A percentile compares a stretch with the other conserved stretches of the same genome.
phyloP scores from a whole-genome alignment of 2,329 filamentous ascomycete genomes.

The Colletotrichum spinosum region DNA sequence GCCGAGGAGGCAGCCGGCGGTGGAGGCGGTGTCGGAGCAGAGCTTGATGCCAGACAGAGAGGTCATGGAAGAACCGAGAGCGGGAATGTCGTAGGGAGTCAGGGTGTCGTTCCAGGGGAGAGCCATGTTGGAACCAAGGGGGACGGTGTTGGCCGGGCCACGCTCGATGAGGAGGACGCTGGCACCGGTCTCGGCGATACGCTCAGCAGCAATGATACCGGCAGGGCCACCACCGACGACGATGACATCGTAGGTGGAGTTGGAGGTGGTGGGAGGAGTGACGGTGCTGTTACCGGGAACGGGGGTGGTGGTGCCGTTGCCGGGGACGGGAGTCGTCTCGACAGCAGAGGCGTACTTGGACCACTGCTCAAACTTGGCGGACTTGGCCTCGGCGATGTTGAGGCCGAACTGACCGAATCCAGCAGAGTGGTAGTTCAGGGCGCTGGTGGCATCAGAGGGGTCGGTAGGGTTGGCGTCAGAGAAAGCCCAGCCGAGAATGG shows the following conservation, averaged over 20 bases:
- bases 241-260: constrained; percentile 53
- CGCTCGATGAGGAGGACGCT: constrained; percentile 53
- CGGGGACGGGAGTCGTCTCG: constrained; percentile 23
- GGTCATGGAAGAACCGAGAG: constrained; percentile 42
- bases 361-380: constrained; percentile 42
- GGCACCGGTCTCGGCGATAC: constrained; percentile 50
- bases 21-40: constrained; percentile 50
- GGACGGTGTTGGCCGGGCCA: constrained; percentile 48
- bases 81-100: constrained; percentile 47
- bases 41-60: constrained; percentile 40
- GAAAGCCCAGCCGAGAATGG: constrained; percentile 54
- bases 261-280: constrained; percentile 41
- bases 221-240: constrained; percentile 52
- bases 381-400: constrained; percentile 47
- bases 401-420: constrained; percentile 53
- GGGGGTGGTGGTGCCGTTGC: constrained; percentile 25
- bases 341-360: constrained; percentile 30
- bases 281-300: constrained; percentile 41
- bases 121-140: constrained; percentile 45
- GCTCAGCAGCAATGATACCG: constrained; percentile 49
- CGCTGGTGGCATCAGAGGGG: constrained; percentile 46
- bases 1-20: constrained; percentile 52
- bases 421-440: constrained; percentile 53
- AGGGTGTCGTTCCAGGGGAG: constrained; percentile 48
- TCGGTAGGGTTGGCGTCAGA: constrained; percentile 47